Percentiles rank a stretch among this genome's conserved stretches.
phyloP scores from a whole-genome alignment of 331 rosid species.

The Quercus phellos region DNA sequence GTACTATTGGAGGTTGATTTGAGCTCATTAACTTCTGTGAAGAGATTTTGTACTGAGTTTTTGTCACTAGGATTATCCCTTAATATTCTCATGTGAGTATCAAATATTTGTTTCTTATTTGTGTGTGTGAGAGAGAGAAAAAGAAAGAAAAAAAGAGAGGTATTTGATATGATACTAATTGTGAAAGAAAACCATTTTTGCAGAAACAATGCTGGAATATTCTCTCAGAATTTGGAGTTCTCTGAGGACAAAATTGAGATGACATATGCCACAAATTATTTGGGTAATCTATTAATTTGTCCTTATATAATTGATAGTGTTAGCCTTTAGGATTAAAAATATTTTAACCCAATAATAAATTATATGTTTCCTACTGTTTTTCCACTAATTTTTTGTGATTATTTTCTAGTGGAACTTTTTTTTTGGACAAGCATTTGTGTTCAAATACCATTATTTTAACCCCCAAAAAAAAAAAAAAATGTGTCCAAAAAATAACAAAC shows the following conservation, averaged over 20 bases:
- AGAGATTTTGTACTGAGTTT: conserved; percentile 68
- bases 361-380: not conserved
- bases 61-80: conserved; percentile 76
- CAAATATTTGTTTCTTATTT: not conserved
- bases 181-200: conserved; percentile 15
- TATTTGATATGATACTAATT: conserved; percentile 2
- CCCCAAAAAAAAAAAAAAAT: not conserved
- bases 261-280: conserved; percentile 95
- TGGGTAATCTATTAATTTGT: conserved; percentile 46
- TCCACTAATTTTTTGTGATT: too few relatives aligned
- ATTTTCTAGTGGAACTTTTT: too few relatives aligned
- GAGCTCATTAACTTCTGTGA: conserved; percentile 80
- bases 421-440: not conserved
- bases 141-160: not conserved
- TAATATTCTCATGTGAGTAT: conserved; percentile 79
- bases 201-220: conserved; percentile 96
- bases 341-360: not conserved
- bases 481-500: not conserved
- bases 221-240: conserved; percentile 75
- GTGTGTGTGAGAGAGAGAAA: not conserved
- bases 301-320: not conserved
- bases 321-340: not conserved
- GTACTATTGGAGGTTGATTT: conserved; percentile 74
- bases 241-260: conserved; percentile 89
- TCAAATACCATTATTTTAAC: not conserved